These are phyloP conservation scores for Cystobasidium tubakii DNA, from an alignment of 768 basidiomycete genomes.

Conservation along the genomic window DNA sequence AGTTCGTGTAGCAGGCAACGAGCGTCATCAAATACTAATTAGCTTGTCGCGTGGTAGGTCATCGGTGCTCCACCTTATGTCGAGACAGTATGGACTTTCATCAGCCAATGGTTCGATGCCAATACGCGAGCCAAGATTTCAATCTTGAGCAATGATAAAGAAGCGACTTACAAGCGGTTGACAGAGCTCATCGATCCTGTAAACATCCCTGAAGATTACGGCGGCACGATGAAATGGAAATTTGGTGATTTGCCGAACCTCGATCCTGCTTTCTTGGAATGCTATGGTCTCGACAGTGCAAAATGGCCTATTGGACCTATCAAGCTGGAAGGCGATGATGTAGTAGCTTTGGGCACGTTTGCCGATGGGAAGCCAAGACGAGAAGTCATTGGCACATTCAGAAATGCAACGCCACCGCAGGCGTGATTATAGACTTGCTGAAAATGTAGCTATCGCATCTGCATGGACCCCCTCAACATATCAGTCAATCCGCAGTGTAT, in stretches of 20 bases:
- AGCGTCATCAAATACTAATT: too few relatives aligned
- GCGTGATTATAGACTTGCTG: too few relatives aligned
- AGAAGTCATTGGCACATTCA: slow-evolving; percentile 19
- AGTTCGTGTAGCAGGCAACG: neutral
- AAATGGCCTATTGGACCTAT: slow-evolving; percentile 36
- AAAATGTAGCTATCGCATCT: too few relatives aligned
- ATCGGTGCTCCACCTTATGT: slow-evolving; percentile 74
- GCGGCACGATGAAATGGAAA: slow-evolving; percentile 66
- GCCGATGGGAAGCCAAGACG: slow-evolving; percentile 5
- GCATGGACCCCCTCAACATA: neutral
- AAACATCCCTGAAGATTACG: slow-evolving; percentile 65
- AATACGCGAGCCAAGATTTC: slow-evolving; percentile 71
- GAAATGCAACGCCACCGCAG: neutral
- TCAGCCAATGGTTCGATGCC: slow-evolving; percentile 56
- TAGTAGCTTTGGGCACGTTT: slow-evolving; percentile 17
- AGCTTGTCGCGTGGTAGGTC: slow-evolving; percentile 9
- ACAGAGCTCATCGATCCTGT: slow-evolving; percentile 54
- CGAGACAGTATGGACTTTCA: slow-evolving; percentile 54
- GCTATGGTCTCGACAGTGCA: slow-evolving; percentile 17
- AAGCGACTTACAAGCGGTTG: slow-evolving; percentile 49
- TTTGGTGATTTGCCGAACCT: slow-evolving; percentile 64
- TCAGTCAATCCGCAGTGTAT: neutral
- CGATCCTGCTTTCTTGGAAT: slow-evolving; percentile 53
- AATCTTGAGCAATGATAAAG: slow-evolving; percentile 52
- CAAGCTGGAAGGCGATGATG: slow-evolving; percentile 24